Evolutionary conservation across 176 grass and related monocot species (phyloP), one percentile per base, ranked within the genome.

Genomic region (Thalia dealbata): DNA sequence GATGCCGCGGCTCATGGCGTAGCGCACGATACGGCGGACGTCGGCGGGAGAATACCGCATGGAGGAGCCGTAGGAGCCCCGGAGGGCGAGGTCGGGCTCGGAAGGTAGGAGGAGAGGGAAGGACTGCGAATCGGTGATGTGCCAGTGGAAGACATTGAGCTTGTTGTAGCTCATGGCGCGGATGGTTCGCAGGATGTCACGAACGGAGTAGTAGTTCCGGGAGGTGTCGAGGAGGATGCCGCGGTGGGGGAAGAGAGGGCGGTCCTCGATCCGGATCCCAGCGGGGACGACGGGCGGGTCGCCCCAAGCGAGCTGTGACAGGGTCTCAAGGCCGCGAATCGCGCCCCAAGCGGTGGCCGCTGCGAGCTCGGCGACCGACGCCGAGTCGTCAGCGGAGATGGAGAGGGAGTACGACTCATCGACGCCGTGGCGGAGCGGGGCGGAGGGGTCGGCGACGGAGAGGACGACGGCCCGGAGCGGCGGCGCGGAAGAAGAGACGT

Each of bases 91-190:
- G 8, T 80, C 78, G 32, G 89, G 93, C 41, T 86, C 93, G 10
- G 84, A 86, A n/a, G 87, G 87, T 43, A 96, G 86, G 25, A 86
- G 74, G 75, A 96, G 55, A 38, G 89, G 93, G 79, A 96, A 96
- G 28, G 93, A 92, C 45, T 96, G 93, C 6, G 93, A 78, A 69
- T 96, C 93, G 9, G 93, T 88, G 85, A 96, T 79, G 76, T 90
- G 87, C 93, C 85, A 91, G 46, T 97, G 89, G 80, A 92, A 90
- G 67, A 97, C 85, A 48, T 97, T 97, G 78, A 97, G 85, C 90
- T 97, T 92, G 81, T 92, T 92, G 81, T 84, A 76, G 23, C 81
- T 88, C 89, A 97, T 92, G 73, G 89, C 93, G 41, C 87, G 83
- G 67, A 97, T 70, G 67, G 89, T 91, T 61, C 75, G 84, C 11